These are phyloP conservation scores for Acorus gramineus DNA, from an alignment of 106 monocot species.

Conservation along the genomic window DNA sequence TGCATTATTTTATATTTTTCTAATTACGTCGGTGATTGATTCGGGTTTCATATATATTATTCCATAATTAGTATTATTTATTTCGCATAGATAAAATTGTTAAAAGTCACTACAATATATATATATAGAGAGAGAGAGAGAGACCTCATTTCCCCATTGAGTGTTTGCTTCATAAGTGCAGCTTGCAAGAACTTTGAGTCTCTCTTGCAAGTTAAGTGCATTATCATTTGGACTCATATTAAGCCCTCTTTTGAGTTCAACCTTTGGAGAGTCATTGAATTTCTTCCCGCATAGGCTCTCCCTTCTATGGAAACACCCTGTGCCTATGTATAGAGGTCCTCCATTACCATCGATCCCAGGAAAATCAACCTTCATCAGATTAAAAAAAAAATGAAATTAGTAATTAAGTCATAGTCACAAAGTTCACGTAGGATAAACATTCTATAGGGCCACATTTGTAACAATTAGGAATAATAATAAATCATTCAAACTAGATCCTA, in stretches of 20 bases:
- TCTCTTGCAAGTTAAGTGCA: conserved; percentile 14
- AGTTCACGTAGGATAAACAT: too few relatives aligned
- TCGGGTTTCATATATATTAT: too few relatives aligned
- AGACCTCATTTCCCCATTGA: conserved; percentile 47
- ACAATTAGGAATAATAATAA: too few relatives aligned
- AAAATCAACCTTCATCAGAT: conserved; percentile 29
- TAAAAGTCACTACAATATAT: not conserved
- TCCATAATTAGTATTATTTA: too few relatives aligned
- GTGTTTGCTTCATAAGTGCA: conserved; percentile 36
- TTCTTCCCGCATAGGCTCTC: conserved; percentile 17
- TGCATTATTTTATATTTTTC: too few relatives aligned
- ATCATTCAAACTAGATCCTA: too few relatives aligned
- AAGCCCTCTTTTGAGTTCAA: conserved; percentile 2
- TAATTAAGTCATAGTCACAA: too few relatives aligned
- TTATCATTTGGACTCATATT: conserved; percentile 6
- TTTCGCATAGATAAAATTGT: too few relatives aligned
- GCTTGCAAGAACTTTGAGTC: conserved; percentile 9
- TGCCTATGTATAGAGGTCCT: conserved; percentile 28
- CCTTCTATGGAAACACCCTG: conserved; percentile 46
- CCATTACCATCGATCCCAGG: conserved; percentile 35
- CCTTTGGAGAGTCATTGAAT: conserved; percentile 1
- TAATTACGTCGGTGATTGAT: too few relatives aligned
- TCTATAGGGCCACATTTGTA: too few relatives aligned
- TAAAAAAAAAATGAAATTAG: too few relatives aligned
- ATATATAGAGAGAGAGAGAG: not conserved